Percentiles rank a stretch among this genome's conserved stretches.
Evolutionary conservation across 208 protist species (phyloP).

Genomic region (Leishmania guyanensis): DNA sequence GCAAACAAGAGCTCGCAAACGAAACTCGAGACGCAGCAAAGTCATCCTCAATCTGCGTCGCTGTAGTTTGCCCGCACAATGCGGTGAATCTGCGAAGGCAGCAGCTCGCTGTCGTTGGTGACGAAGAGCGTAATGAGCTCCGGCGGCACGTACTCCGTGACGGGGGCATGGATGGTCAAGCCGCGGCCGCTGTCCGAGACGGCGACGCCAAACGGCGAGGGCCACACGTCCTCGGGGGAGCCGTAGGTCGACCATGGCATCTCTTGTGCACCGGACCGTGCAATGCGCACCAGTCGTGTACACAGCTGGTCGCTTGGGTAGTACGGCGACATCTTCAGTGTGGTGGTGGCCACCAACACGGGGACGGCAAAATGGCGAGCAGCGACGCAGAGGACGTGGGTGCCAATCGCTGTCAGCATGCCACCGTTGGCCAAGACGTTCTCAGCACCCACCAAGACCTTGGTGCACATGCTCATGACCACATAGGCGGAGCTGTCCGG

Average conservation of each 20-base stretch:
- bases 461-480: constrained; percentile 98
- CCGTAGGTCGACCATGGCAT: constrained; percentile 87
- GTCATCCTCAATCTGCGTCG: constrained; percentile 81
- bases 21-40: not conserved
- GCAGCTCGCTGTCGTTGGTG: constrained; percentile 94
- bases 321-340: constrained; percentile 96
- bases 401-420: constrained; percentile 93
- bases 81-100: constrained; percentile 97
- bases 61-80: constrained; percentile 97
- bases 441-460: constrained; percentile 95
- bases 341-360: constrained; percentile 94
- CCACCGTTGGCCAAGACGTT: constrained; percentile 97
- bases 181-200: constrained; percentile 32
- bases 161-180: constrained; percentile 90
- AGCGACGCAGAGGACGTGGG: constrained; percentile 94
- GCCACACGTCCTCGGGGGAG: constrained; percentile 65
- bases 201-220: constrained; percentile 44
- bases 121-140: constrained; percentile 96
- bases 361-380: constrained; percentile 96
- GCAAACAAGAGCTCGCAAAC: not conserved
- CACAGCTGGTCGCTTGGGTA: constrained; percentile 95
- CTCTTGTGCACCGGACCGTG: constrained; percentile 70
- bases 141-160: constrained; percentile 97
- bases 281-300: constrained; percentile 84
- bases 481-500: constrained; percentile 96